Base-by-base conservation (phyloP, 2,329 filamentous ascomycete genomes). In the Knoxdaviesia proteae region DNA sequence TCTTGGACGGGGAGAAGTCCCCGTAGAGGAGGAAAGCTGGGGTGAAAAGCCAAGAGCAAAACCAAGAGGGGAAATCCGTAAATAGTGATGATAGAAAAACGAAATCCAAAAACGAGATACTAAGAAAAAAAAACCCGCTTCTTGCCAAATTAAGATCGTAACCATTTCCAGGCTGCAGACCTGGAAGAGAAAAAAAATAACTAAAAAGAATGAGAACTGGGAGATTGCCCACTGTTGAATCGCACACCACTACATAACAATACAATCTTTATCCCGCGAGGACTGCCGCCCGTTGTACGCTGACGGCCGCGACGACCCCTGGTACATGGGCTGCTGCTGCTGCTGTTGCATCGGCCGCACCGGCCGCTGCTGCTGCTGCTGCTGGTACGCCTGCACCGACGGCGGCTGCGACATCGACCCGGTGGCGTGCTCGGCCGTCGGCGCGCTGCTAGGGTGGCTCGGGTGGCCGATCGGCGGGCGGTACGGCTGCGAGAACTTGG, bases 401-500 rank as follows among this genome's bases (percentile, higher is more conserved):
- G 30, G 30, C 29, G 34, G n/a, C 33, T 34, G 38, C 32, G 33
- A n/a, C 36, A 39, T 36, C 6, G 33, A 34, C 40, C 9, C 37
- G 35, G 34, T 37, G 32, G n/a, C 37, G 33, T 9, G 42, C 33
- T 8, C 37, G 20, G 33, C 35, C 38, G 8, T 34, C 32, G 56
- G 58, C 36, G 52, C 60, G 48, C 64, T 68, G 5, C 53, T 53
- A 6, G 63, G 59, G 47, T 71, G 67, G 36, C 55, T 65, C 0
- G 67, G 68, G 41, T 72, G 64, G 11, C 68, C 69, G 4, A 59
- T 52, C 0, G 68, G 68, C 29, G 70, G 71, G 7, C 64, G 57
- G 47, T 72, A 74, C 3, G 66, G 62, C 6, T 59, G 56, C 42
- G 65, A 60, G 44, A 65, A 64, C 35, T 35, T 44, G 37, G 32